These are phyloP conservation scores for Turritis glabra DNA, from an alignment of 345 rosid species.

Conservation along the genomic window DNA sequence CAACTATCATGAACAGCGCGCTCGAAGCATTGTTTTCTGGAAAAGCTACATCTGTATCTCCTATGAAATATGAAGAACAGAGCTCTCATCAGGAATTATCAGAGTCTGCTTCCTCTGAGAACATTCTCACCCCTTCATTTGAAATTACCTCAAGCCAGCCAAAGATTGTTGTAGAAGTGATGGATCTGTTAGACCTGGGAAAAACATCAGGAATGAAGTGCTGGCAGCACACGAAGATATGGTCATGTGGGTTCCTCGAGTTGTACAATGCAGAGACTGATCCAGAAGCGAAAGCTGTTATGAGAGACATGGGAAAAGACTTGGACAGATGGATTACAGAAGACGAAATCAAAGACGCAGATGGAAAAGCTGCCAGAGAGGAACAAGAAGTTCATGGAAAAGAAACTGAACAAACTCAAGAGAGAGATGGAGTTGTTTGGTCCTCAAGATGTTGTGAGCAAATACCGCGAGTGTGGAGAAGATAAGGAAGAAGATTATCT, in stretches of 20 bases:
- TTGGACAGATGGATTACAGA: slow-evolving; percentile 93
- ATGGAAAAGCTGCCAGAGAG: slow-evolving; percentile 58
- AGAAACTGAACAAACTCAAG: slow-evolving; percentile 75
- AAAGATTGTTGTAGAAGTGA: slow-evolving; percentile 82
- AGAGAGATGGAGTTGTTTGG: slow-evolving; percentile 92
- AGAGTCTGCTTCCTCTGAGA: slow-evolving; percentile 36
- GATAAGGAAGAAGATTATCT: slow-evolving; percentile 81
- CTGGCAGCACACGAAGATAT: slow-evolving; percentile 93
- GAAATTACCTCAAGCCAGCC: slow-evolving; percentile 41
- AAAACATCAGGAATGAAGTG: slow-evolving; percentile 80
- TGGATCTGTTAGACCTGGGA: slow-evolving; percentile 78
- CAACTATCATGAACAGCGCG: slow-evolving; percentile 52
- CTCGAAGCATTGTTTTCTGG: slow-evolving; percentile 49
- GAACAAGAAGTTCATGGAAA: slow-evolving; percentile 70
- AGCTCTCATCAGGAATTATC: slow-evolving; percentile 43
- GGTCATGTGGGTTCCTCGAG: slow-evolving; percentile 83
- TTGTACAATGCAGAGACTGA: slow-evolving; percentile 79
- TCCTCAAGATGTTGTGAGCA: slow-evolving; percentile 90
- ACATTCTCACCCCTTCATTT: slow-evolving; percentile 42
- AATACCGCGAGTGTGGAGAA: slow-evolving; percentile 79
- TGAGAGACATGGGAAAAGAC: slow-evolving; percentile 91
- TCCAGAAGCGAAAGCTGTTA: slow-evolving; percentile 74
- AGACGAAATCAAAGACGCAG: slow-evolving; percentile 81
- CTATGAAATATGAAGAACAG: slow-evolving; percentile 44
- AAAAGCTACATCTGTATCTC: slow-evolving; percentile 43